These are phyloP conservation scores for Dendrobium catenatum DNA, from an alignment of 106 monocot species.

Conservation along the genomic window DNA sequence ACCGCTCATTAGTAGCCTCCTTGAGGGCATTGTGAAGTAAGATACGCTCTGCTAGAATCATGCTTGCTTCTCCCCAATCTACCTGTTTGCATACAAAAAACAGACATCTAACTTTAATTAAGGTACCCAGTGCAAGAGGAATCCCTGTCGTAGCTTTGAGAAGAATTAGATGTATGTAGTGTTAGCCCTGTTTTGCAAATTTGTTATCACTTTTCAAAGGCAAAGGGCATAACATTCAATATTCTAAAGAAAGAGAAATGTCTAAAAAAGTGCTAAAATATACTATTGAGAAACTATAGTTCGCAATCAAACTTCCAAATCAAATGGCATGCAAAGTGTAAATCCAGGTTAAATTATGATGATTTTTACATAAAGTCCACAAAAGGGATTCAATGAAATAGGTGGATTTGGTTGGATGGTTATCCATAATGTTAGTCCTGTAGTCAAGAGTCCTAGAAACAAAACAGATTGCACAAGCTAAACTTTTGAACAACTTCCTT, in stretches of 20 bases:
- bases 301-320: not conserved
- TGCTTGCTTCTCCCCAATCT: constrained; percentile 97
- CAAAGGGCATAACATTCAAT: not conserved
- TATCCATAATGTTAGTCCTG: not conserved
- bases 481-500: not conserved
- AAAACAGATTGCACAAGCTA: not conserved
- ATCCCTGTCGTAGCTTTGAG: not conserved
- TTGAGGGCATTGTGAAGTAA: constrained; percentile 68
- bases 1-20: constrained; percentile 71
- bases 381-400: not conserved
- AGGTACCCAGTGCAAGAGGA: not conserved
- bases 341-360: not conserved
- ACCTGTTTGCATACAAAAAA: constrained; percentile 40
- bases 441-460: not conserved
- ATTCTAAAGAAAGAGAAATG: not conserved
- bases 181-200: not conserved
- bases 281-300: not conserved
- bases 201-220: not conserved
- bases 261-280: not conserved
- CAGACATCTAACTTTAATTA: not conserved
- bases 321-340: not conserved
- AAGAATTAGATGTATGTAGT: not conserved
- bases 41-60: constrained; percentile 94
- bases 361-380: not conserved
- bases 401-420: not conserved